Conservation (phyloP, 2,329 filamentous ascomycete species). For the Endocalyx cinctus region DNA sequence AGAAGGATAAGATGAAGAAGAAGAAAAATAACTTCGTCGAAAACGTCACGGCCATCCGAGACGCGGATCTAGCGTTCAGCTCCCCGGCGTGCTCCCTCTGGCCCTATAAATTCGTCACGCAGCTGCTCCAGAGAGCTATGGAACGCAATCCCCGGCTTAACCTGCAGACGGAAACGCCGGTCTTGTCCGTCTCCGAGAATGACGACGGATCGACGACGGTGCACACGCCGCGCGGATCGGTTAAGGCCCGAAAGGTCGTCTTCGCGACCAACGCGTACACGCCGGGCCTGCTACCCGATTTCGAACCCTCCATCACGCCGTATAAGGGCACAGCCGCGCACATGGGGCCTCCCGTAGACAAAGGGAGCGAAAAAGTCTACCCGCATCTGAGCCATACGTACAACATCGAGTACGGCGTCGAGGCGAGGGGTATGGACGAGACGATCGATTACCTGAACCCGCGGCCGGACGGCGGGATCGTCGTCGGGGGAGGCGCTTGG, state of each 20-base stretch:
- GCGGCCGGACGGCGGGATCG: conserved; percentile 24
- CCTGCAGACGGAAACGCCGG: conserved; percentile 16
- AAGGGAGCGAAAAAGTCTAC: conserved; percentile 7
- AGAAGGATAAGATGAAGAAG: no score
- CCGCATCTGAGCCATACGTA: conserved; percentile 14
- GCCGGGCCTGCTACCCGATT: conserved; percentile 13
- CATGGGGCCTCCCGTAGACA: conserved; percentile 8
- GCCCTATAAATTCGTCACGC: conserved; percentile 18
- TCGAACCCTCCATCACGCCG: conserved; percentile 10
- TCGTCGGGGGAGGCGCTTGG: conserved; percentile 33
- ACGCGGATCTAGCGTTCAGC: conserved; percentile 6
- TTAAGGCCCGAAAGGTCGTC: conserved; percentile 14
- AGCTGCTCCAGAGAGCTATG: conserved; percentile 23
- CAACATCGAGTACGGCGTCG: conserved; percentile 10
- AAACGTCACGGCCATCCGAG: conserved; percentile 5
- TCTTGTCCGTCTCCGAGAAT: conserved; percentile 4
- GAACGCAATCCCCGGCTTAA: conserved; percentile 10
- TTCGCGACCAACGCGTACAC: conserved; percentile 17
- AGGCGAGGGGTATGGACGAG: neutral
- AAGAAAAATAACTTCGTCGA: no score
- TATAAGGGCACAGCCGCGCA: conserved; percentile 11
- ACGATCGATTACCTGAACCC: conserved; percentile 22
- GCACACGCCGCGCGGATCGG: conserved; percentile 8
- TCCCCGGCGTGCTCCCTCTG: conserved; percentile 11
- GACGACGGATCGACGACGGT: conserved; percentile 2